These are phyloP conservation scores for Fusarium virguliforme DNA, from an alignment of 2,329 filamentous ascomycete species.

Conservation along the genomic window DNA sequence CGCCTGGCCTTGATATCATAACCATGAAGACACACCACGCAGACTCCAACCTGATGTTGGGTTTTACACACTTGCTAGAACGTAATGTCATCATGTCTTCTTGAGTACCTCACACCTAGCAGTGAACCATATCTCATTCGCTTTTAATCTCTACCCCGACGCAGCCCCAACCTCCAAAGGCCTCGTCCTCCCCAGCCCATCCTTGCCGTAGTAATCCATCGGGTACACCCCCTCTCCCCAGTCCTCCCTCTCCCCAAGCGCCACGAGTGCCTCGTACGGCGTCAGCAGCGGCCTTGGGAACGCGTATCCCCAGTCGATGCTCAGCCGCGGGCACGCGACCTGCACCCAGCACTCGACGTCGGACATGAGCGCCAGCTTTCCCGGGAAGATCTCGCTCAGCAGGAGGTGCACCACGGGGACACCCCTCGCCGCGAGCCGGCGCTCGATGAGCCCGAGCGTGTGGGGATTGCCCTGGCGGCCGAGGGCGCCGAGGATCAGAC, in stretches of 20 bases:
- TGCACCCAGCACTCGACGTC: conserved; percentile 99
- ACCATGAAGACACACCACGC: not conserved
- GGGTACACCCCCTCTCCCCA: conserved; percentile 87
- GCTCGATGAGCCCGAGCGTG: conserved; percentile 89
- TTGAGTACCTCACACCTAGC: not conserved
- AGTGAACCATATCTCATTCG: conserved; percentile 18
- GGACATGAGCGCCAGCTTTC: conserved; percentile 91
- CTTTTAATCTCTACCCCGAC: conserved; percentile 35
- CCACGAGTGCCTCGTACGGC: conserved; percentile 94
- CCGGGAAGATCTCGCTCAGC: conserved; percentile 95
- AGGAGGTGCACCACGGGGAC: conserved; percentile 89
- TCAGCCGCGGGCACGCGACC: conserved; percentile 95
- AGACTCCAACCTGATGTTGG: not conserved
- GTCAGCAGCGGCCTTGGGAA: conserved; percentile 91
- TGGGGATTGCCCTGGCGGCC: conserved; percentile 96
- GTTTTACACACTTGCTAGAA: not conserved
- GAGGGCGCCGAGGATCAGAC: conserved; percentile 91
- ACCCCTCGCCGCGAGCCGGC: conserved; percentile 77
- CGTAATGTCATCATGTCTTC: not conserved
- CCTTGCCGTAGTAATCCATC: conserved; percentile 98
- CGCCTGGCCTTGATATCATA: not conserved
- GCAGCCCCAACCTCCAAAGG: conserved; percentile 53
- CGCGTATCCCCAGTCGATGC: conserved; percentile 99
- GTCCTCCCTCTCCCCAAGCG: conserved; percentile 83
- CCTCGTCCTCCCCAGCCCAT: conserved; percentile 88